Evolutionary conservation across 2,329 filamentous ascomycete species (phyloP), one percentile per base, ranked within the genome.

Genomic region (Teratosphaeria viscida): DNA sequence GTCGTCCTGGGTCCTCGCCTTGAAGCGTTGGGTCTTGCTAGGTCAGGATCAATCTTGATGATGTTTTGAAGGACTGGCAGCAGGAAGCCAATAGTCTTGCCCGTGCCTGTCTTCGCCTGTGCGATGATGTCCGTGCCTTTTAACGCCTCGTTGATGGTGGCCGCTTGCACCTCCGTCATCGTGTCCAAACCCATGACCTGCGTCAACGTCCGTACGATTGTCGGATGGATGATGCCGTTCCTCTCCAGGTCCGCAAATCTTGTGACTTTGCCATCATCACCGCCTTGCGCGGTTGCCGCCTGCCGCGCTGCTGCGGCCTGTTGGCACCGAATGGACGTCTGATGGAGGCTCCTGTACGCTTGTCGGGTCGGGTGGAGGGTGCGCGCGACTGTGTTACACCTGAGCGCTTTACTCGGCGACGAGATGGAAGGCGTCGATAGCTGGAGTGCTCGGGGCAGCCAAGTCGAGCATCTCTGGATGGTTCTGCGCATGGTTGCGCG

Each of bases 41-140:
- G 80, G 0, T 77, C 74, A 0, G 85, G 83, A 64, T 90, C 83
- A 61, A 80, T 76, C 23, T 76, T 73, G 62, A 95, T 78, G 70
- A 96, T 88, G 61, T 85, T 86, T 72, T 96, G 90, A 57, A 97
- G 77, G 7, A 91, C 79, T 56, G 94, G 94, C 6, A 97, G 76
- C 27, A 99, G 81, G 79, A 97, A 99, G 39, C 90, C 94, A 60
- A 97, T 78, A 0, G 94, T 99, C 78, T 99, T 99, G 72, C 94
- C 94, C 3, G 94, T 97, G 72, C 94, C 94, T 8, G 94, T 99
- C 77, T 90, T 96, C 61, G 94, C 94, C 78, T 97, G 94, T 54
- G 92, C 94, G 65, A 97, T 75, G 58, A 96, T 81, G 74, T 96
- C 92, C 61, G 80, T 83, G 26, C 94, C 92, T 65, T 85, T 84